phyloP scores from a whole-genome alignment of 441 rosid species.

The Erodium trifolium region DNA sequence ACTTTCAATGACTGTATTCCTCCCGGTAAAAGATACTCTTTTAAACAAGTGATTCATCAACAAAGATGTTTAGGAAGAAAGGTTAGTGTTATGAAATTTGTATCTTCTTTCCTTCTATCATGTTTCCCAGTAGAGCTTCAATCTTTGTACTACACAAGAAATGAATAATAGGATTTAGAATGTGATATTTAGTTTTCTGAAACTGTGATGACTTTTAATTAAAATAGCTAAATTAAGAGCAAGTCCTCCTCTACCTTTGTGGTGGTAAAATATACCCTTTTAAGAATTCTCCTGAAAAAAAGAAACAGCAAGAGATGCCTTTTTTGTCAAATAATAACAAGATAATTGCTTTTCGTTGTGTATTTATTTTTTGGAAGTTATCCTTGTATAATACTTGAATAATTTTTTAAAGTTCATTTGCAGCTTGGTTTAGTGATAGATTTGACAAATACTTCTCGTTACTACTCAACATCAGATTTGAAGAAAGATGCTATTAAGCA shows the following conservation, averaged over 20 bases:
- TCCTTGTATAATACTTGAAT: background rate
- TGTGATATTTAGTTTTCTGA: background rate
- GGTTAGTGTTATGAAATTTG: conserved; percentile 34
- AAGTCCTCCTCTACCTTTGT: background rate
- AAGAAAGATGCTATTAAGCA: conserved; percentile 88
- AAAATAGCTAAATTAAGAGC: conserved; percentile 1
- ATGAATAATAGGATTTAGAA: background rate
- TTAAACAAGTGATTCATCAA: conserved; percentile 70
- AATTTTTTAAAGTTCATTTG: conserved; percentile 12
- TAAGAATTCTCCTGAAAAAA: background rate
- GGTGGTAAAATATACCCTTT: background rate
- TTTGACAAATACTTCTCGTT: conserved; percentile 89
- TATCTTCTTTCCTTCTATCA: background rate
- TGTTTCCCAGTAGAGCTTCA: background rate
- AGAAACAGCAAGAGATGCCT: background rate
- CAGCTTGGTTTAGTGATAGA: conserved; percentile 99
- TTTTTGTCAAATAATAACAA: background rate
- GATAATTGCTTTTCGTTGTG: background rate
- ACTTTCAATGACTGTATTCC: conserved; percentile 59
- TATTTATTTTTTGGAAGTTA: background rate
- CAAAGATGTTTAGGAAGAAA: conserved; percentile 69
- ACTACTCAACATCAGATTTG: conserved; percentile 67
- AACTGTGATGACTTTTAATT: background rate
- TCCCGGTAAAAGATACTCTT: conserved; percentile 95
- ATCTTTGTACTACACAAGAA: conserved; percentile 1